phyloP scores from a whole-genome alignment of 345 rosid species.

The Schrenkiella parvula region DNA sequence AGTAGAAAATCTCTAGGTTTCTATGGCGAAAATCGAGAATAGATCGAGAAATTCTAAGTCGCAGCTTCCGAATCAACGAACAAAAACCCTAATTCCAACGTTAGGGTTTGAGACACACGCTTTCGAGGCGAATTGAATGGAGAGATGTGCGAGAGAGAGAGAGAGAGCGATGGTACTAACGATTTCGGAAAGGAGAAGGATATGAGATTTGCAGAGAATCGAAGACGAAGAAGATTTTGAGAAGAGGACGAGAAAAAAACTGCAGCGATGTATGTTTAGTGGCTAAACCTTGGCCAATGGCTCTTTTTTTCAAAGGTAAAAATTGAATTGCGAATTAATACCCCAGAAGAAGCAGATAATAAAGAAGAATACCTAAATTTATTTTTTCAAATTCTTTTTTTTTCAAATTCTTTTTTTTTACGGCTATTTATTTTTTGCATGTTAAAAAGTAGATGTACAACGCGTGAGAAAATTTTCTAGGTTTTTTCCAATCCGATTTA shows the following conservation, averaged over 20 bases:
- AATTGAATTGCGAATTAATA: conserved; percentile 6
- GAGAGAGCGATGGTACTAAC: background rate
- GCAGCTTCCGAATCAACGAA: background rate
- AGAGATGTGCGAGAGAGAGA: background rate
- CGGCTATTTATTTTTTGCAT: conserved; percentile 19
- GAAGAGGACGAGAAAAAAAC: conserved; percentile 19
- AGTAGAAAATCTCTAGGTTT: background rate
- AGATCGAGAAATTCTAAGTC: background rate
- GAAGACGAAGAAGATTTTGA: background rate
- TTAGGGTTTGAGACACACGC: conserved; percentile 25
- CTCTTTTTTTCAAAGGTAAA: conserved; percentile 11
- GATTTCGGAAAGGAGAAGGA: background rate
- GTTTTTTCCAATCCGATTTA: background rate
- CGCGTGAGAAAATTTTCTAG: background rate
- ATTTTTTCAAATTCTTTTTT: background rate
- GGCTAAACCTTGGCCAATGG: conserved; percentile 36
- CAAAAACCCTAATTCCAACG: conserved; percentile 28
- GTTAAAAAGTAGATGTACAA: background rate
- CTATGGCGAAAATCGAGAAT: background rate
- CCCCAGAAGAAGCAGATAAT: background rate
- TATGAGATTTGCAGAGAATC: background rate
- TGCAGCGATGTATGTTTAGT: conserved; percentile 12
- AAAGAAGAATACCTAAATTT: background rate
- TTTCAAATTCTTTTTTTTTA: background rate
- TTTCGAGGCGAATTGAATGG: background rate